These are phyloP conservation scores for Xylaria scruposa DNA, from an alignment of 495 filamentous ascomycete genomes.

Conservation along the genomic window DNA sequence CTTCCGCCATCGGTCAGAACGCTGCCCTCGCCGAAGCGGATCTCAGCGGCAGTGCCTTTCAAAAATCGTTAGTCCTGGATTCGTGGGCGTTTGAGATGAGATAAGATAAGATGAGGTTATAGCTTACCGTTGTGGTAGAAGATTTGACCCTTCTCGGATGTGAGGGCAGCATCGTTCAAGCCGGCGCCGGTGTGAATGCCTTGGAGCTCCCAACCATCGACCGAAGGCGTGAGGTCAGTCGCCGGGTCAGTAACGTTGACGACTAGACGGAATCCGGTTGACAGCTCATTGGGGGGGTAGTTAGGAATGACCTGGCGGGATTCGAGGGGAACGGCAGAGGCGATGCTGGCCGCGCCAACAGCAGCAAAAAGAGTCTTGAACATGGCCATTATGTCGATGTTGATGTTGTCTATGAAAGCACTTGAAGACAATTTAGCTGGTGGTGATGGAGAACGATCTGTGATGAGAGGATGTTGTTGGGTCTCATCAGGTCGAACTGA, in stretches of 20 bases:
- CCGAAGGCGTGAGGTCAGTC: conserved; percentile 35
- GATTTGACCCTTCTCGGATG: conserved; percentile 30
- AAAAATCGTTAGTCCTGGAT: conserved; percentile 2
- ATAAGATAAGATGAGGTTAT: neutral
- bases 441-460: conserved; percentile 6
- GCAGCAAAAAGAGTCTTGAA: conserved; percentile 13
- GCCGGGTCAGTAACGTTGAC: conserved; percentile 37
- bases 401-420: neutral
- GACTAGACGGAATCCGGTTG: conserved; percentile 41
- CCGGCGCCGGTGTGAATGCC: conserved; percentile 43
- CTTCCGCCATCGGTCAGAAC: conserved; percentile 43
- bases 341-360: conserved; percentile 17
- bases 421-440: neutral
- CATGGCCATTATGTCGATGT: conserved; percentile 9
- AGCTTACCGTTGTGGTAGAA: conserved; percentile 45
- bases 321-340: conserved; percentile 6
- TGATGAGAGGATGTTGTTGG: neutral
- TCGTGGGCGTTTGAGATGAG: neutral
- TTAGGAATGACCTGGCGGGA: conserved; percentile 16
- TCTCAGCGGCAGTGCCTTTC: conserved; percentile 35
- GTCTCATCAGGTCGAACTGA: neutral
- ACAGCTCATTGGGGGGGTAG: conserved; percentile 20
- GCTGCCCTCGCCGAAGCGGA: conserved; percentile 27
- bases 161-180: conserved; percentile 40
- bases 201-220: conserved; percentile 33